These are phyloP conservation scores for Penicillium ochrochloron DNA, from an alignment of 495 filamentous ascomycete genomes.

Conservation along the genomic window DNA sequence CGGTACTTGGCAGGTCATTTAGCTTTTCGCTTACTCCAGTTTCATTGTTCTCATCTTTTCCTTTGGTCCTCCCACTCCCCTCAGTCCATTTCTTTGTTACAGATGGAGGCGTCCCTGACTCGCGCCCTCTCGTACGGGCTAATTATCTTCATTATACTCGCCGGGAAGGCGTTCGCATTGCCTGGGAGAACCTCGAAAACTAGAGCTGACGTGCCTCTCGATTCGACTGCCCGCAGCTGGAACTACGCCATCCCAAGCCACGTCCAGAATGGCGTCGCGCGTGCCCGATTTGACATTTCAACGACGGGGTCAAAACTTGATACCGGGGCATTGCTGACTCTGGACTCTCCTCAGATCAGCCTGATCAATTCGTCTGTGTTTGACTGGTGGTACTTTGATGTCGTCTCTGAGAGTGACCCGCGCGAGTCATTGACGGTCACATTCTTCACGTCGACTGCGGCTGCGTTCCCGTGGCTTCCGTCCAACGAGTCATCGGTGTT, in stretches of 20 bases:
- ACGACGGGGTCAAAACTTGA: conserved; percentile 8
- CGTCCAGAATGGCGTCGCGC: conserved; percentile 19
- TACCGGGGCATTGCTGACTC: conserved; percentile 16
- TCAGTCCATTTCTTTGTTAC: neutral
- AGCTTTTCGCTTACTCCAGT: neutral
- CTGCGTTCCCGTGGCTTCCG: conserved; percentile 30
- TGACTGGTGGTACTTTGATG: conserved; percentile 52
- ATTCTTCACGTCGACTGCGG: conserved; percentile 33
- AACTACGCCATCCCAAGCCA: conserved; percentile 22
- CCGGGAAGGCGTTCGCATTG: neutral
- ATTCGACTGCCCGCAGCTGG: neutral
- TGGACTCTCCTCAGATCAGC: conserved; percentile 38
- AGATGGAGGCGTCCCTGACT: neutral
- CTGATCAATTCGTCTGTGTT: conserved; percentile 37
- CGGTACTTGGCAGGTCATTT: neutral
- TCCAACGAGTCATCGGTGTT: conserved; percentile 23
- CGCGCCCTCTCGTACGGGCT: neutral
- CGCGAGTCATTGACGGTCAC: conserved; percentile 31
- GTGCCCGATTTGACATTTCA: conserved; percentile 20
- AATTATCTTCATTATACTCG: neutral
- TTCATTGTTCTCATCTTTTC: neutral
- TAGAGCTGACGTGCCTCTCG: neutral
- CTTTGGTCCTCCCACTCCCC: neutral
- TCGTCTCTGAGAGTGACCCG: conserved; percentile 26
- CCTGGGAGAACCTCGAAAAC: neutral